Evolutionary conservation across 306 rosid species (phyloP), one percentile per base, ranked within the genome.

Genomic region (Pyrus betulifolia): DNA sequence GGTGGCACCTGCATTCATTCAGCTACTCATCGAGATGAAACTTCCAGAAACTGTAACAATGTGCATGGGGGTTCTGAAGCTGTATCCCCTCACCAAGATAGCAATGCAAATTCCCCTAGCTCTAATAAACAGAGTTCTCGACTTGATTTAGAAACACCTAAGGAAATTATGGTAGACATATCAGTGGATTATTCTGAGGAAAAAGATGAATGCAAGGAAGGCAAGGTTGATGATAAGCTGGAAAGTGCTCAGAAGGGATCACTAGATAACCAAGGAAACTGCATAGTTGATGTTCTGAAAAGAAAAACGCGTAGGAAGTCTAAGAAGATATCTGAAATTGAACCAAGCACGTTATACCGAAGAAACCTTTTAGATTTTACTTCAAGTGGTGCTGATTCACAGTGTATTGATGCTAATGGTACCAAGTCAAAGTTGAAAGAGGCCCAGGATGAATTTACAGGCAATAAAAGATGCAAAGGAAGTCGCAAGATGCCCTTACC

Each of bases 311-410:
- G 82, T 76, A 87, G 89, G 84, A 96, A 88, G 87, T 87, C 91
- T 81, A 96, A 88, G 82, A 89, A 78, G 92, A 86, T 91, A 70
- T 96, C 99, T 40, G 90, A 96, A 87, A 89, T 92, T 74, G 87
- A 88, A 82, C 72, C 74, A 82, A 86, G 86, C 78, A 74, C 77
- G 76, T 70, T 83, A 46, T 74, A 69, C 78, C 86, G 76, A 75
- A 72, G 87, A 76, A 82, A 81, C 75, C 78, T 70, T 76, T 63
- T 68, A 59, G 76, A 66, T 71, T 80, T 83, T 74, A 79, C 85
- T 70, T 80, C 84, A 55, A 82, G 78, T 51, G 86, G 65, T 79
- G 73, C 71, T 35, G 84, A 74, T 84, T 73, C 76, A 42, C 84
- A 60, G 70, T 62, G 78, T 83, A 78, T 59, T 71, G 88, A 83